Percentiles rank a stretch among this genome's conserved stretches.
These are phyloP conservation scores for Rubia occidens DNA, from an alignment of 305 asterid genomes.

Conservation along the genomic window DNA sequence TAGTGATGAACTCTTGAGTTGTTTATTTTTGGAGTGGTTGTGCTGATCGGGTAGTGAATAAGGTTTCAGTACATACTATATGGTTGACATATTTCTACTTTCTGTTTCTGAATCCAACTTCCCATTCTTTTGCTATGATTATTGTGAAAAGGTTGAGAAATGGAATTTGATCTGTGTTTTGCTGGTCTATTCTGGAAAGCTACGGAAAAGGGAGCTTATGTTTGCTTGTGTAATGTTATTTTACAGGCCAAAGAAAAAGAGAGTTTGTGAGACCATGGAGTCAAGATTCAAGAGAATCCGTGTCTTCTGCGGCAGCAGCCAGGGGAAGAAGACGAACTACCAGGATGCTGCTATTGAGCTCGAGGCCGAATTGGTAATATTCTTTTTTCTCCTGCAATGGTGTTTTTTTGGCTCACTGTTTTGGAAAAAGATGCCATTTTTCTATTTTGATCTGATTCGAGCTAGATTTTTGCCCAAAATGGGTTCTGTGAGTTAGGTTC, in stretches of 20 bases:
- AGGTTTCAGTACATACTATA: neutral
- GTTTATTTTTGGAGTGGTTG: neutral
- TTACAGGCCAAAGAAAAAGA: conserved; percentile 37
- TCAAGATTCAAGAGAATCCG: conserved; percentile 83
- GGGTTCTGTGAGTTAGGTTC: conserved; percentile 1
- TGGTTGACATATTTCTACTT: neutral
- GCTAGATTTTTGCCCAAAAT: conserved; percentile 16
- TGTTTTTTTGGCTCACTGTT: neutral
- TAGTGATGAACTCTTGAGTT: neutral
- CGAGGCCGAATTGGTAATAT: conserved; percentile 63
- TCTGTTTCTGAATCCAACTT: neutral
- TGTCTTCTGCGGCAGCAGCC: conserved; percentile 98
- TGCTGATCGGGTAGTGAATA: neutral
- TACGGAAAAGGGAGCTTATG: neutral
- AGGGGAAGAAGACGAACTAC: conserved; percentile 73
- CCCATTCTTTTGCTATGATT: neutral
- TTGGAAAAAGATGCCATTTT: neutral
- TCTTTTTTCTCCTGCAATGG: neutral
- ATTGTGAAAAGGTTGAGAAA: neutral
- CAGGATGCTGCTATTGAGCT: conserved; percentile 92
- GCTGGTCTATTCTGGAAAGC: neutral
- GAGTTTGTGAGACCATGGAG: conserved; percentile 30
- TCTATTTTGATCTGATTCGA: conserved; percentile 1
- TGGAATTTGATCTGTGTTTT: neutral
- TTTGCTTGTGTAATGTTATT: neutral